Evolutionary conservation across 2,329 filamentous ascomycete genomes (phyloP), one percentile per base, ranked within the genome.

Genomic region (Exophiala bonariae): DNA sequence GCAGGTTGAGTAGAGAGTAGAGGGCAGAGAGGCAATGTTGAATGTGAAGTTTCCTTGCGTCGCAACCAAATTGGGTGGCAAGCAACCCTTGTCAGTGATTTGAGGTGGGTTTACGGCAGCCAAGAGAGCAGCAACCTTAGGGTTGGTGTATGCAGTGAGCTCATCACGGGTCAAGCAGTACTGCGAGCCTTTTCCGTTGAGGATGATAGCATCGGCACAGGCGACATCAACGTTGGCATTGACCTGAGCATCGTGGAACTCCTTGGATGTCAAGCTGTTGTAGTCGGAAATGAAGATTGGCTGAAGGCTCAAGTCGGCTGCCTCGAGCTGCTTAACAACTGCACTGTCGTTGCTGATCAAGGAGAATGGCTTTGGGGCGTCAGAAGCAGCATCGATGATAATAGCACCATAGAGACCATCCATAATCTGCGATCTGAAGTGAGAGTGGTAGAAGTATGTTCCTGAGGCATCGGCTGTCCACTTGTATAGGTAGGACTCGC

Each of bases 391-490:
- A 19, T 67, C 68, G n/a, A 89, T 69, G 11, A 89, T 73, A 41
- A 89, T 67, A 0, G 85, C 80, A 0, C 83, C 83, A 3, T 85
- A 78, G 7, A 87, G 69, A 0, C 86, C 86, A 61, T 89, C 86
- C 0, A 83, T 79, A 3, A 85, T 83, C 50, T 86, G 83, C 1
- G 75, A 75, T 22, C 74, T 73, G 47, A 79, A 77, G 53, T 89
- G 86, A 0, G 78, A 82, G 59, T 89, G 86, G 57, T 88, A 89
- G 77, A 78, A 81, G 58, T 81, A 80, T 3, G 77, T 79, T 10
- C 79, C 78, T 68, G 68, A 59, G 74, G 47, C 74, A 41, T 78
- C 68, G 26, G 79, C 68, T 61, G 51, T 56, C 58, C 55, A 56
- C n/a, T 78, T 78, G 63, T 90, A 90, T 0, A 77, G 81, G 54